Percentiles rank a stretch among this genome's conserved stretches.
Evolutionary conservation across 1,284 basidiomycete species (phyloP).

Genomic region (Uromyces viciae-fabae): DNA sequence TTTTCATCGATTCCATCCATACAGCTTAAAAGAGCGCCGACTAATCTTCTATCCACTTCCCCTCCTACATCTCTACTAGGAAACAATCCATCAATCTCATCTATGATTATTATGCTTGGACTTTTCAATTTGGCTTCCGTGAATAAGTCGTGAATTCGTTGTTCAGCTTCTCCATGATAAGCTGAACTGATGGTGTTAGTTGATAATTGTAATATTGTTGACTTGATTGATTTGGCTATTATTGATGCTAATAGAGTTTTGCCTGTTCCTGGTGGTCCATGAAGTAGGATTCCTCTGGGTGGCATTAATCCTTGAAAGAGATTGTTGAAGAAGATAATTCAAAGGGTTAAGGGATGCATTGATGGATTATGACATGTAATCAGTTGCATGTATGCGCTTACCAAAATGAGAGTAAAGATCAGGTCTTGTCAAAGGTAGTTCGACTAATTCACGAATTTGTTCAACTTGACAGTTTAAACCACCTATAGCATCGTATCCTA

Average conservation of each 20-base stretch:
- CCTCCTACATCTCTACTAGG: slow-evolving; percentile 80
- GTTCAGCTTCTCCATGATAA: slow-evolving; percentile 54
- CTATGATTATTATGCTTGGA: slow-evolving; percentile 81
- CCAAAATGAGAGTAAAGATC: slow-evolving; percentile 86
- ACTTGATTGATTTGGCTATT: slow-evolving; percentile 51
- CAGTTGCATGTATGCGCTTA: slow-evolving; percentile 56
- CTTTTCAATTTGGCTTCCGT: slow-evolving; percentile 72
- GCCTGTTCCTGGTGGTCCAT: slow-evolving; percentile 55
- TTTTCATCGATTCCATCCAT: slow-evolving; percentile 79
- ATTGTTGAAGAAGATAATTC: neutral
- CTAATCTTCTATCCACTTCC: slow-evolving; percentile 81
- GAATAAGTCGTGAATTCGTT: slow-evolving; percentile 79
- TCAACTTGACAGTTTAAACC: slow-evolving; percentile 83
- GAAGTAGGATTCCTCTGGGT: slow-evolving; percentile 53
- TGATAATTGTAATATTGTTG: slow-evolving; percentile 52
- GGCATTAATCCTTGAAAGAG: slow-evolving; percentile 48
- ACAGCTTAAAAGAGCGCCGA: slow-evolving; percentile 88
- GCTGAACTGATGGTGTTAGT: slow-evolving; percentile 52
- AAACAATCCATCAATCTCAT: slow-evolving; percentile 93
- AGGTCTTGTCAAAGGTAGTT: slow-evolving; percentile 84
- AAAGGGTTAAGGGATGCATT: neutral
- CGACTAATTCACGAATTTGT: slow-evolving; percentile 86
- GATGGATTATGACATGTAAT: neutral
- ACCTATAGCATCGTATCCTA: slow-evolving; percentile 68
- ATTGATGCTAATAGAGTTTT: slow-evolving; percentile 54